These are phyloP conservation scores for Arctostaphylos glauca DNA, from an alignment of 148 eudicot species.

Conservation along the genomic window DNA sequence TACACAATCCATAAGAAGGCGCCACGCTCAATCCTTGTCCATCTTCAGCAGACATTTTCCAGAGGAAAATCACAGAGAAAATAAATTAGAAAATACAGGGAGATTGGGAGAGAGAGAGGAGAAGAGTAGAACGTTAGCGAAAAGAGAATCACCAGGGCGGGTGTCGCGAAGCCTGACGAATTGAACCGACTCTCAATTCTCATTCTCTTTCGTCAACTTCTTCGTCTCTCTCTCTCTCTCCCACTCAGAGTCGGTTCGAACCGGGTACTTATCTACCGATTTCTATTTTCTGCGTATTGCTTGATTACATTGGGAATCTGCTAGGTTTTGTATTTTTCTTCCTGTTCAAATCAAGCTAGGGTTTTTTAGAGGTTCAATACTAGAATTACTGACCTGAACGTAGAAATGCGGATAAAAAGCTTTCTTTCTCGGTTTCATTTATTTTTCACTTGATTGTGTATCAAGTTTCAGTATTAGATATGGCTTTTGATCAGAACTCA, in stretches of 20 bases:
- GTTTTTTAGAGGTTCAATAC: constrained; percentile 14
- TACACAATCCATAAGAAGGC: not conserved
- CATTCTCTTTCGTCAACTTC: not conserved
- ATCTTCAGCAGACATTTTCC: not conserved
- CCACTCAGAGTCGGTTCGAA: constrained; percentile 8
- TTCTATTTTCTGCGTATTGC: constrained; percentile 1
- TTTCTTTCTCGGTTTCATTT: too few species aligned
- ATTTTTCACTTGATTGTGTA: too few species aligned
- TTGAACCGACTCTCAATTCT: not conserved
- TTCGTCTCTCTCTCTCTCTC: not conserved
- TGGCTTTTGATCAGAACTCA: constrained; percentile 76
- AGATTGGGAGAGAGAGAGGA: not conserved
- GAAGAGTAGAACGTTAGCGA: not conserved
- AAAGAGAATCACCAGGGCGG: not conserved
- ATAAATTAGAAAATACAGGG: not conserved
- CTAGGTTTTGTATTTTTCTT: not conserved
- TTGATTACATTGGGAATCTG: not conserved
- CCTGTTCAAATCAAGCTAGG: constrained; percentile 3
- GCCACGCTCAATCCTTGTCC: not conserved
- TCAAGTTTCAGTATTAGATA: constrained; percentile 7
- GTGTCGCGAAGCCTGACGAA: constrained; percentile 1
- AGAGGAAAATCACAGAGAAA: not conserved
- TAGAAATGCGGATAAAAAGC: not conserved
- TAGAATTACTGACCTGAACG: constrained; percentile 12
- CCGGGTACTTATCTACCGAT: constrained; percentile 7